These are phyloP conservation scores for Penicillium sp. DNA, from an alignment of 2,329 filamentous ascomycete genomes.

Conservation along the genomic window DNA sequence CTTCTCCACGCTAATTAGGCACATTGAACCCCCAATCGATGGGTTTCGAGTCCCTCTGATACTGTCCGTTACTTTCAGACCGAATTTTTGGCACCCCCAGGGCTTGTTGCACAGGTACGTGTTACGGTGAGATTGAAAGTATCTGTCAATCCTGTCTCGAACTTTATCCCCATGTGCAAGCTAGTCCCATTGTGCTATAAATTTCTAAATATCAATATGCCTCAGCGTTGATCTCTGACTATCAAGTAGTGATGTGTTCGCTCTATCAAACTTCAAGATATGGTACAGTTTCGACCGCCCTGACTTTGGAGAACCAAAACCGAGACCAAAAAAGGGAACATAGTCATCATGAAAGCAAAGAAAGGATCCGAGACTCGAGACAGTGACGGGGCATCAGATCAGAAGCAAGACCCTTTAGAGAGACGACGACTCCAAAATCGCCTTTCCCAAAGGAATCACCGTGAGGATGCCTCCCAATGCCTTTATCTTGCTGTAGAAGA, in stretches of 20 bases:
- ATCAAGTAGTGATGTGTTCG: not conserved
- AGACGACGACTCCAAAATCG: slow-evolving; percentile 36
- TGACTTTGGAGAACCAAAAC: not conserved
- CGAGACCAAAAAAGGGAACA: not conserved
- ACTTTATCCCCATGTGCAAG: not conserved
- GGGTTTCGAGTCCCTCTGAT: not conserved
- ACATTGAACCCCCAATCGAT: slow-evolving; percentile 1
- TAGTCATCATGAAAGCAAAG: slow-evolving; percentile 13
- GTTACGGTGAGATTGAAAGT: slow-evolving; percentile 26
- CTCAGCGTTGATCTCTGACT: not conserved
- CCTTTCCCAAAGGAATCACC: slow-evolving; percentile 38
- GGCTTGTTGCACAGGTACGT: slow-evolving; percentile 25
- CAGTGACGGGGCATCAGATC: slow-evolving; percentile 9
- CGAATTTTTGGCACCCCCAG: slow-evolving; percentile 8
- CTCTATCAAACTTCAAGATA: not conserved
- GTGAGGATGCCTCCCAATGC: slow-evolving; percentile 16
- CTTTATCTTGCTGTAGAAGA: not conserved
- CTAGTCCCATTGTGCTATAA: not conserved
- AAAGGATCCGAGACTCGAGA: slow-evolving; percentile 7
- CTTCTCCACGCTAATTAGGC: not conserved
- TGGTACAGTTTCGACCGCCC: not conserved
- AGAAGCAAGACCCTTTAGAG: slow-evolving; percentile 35
- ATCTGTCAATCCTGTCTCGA: not conserved
- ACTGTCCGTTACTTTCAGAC: slow-evolving; percentile 11
- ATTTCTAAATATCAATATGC: not conserved